Percentiles rank a stretch among this genome's conserved stretches.
Conservation (phyloP, 176 grass and related monocot species). For the Phragmites australis region DNA sequence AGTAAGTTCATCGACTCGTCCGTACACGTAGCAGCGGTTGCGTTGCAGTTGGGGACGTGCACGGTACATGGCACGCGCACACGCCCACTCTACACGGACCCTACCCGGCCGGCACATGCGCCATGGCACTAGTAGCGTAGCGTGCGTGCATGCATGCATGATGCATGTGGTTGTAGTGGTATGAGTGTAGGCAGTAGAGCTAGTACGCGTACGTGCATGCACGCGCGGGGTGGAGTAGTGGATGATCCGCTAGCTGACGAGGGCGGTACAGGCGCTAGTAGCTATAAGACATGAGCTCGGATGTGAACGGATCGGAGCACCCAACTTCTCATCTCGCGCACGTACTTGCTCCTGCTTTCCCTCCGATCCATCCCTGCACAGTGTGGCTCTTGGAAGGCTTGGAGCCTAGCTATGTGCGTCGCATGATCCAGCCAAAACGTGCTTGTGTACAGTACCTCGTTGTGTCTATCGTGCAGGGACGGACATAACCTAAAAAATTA, state of each 20-base stretch:
- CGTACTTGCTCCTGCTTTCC: too few relatives aligned
- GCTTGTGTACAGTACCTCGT: too few relatives aligned
- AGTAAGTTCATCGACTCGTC: too few relatives aligned
- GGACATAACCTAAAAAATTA: too few relatives aligned
- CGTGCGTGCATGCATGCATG: background rate
- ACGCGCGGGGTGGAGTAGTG: background rate
- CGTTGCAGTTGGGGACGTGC: background rate
- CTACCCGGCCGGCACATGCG: too few relatives aligned
- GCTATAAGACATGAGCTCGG: background rate
- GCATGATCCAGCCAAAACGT: too few relatives aligned
- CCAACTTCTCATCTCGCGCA: background rate
- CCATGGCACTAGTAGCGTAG: background rate
- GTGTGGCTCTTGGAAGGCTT: too few relatives aligned
- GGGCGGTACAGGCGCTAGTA: background rate
- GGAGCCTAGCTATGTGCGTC: too few relatives aligned
- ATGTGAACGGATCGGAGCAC: background rate
- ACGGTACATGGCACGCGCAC: background rate
- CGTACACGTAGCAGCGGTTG: too few relatives aligned
- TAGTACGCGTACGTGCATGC: background rate
- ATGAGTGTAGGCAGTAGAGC: background rate
- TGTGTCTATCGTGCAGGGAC: too few relatives aligned
- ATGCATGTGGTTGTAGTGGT: constrained; percentile 18
- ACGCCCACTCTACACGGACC: constrained; percentile 17
- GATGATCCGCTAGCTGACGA: background rate
- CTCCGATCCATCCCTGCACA: too few relatives aligned